A percentile compares a stretch with the other conserved stretches of the same genome.
Conservation (phyloP, 371 early-diverging fungal genomes). For the Haplosporangium sp. region DNA sequence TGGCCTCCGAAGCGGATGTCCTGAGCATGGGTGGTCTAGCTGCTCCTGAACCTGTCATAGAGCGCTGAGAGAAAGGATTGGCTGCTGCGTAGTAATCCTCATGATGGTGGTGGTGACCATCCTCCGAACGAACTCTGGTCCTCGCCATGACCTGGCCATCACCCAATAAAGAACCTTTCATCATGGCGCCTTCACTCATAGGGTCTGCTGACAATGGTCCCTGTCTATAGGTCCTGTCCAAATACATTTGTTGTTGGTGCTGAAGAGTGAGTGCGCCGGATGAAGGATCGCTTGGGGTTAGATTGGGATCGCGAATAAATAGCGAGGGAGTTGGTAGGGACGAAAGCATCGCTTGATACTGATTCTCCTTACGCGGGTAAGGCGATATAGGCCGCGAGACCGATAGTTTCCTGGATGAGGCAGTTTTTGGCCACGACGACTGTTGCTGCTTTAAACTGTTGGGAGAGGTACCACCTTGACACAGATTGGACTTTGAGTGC, state of each 20-base stretch:
- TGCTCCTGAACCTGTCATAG: conserved; percentile 3
- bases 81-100: conserved; percentile 8
- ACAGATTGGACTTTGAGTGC: conserved; percentile 10
- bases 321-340: conserved; percentile 41
- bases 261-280: conserved; percentile 19
- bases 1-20: conserved; percentile 25
- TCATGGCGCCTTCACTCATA: conserved; percentile 23
- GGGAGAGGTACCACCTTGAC: conserved; percentile 10
- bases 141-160: conserved; percentile 14
- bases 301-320: conserved; percentile 43
- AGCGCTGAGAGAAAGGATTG: conserved; percentile 7
- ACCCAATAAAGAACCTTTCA: conserved; percentile 23
- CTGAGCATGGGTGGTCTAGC: conserved; percentile 31
- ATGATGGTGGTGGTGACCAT: conserved; percentile 18
- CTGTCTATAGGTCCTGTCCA: conserved; percentile 22
- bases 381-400: conserved; percentile 35
- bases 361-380: conserved; percentile 46
- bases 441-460: conserved; percentile 38
- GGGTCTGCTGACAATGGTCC: conserved; percentile 49
- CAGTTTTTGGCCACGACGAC: conserved; percentile 46
- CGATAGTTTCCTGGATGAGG: conserved; percentile 39
- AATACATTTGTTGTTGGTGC: conserved; percentile 24
- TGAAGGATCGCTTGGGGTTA: conserved; percentile 12
- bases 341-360: conserved; percentile 40
- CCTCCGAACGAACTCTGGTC: conserved; percentile 36